Evolutionary conservation across 805 yeast genomes (phyloP), one percentile per base, ranked within the genome.

Genomic region (Brettanomyces anomalus): DNA sequence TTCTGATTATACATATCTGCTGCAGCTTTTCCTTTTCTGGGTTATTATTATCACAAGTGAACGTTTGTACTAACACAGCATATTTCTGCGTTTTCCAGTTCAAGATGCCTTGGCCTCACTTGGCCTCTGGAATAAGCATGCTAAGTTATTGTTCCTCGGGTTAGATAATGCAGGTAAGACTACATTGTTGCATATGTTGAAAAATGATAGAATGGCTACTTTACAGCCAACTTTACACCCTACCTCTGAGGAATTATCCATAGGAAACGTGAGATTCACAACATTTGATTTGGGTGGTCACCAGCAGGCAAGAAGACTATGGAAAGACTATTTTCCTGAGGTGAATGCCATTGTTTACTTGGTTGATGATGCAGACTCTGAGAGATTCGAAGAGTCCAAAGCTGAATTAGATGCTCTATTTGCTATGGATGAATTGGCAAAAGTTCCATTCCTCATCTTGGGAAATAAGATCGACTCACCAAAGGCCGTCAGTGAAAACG

Each of bases 291-390:
- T 93, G 55, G 99, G 99, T 67, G 99, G 99, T 36, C 99, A 93
- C 71, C 82, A 78, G 65, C 97, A 90, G 69, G 97, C 99, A 40
- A 89, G 99, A 70, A 87, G 98, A 69, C 79, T 93, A 61, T 93
- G 99, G 99, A 89, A 89, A 63, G 97, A 93, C 65, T 93, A 93
- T 66, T 93, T 93, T 82, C 99, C 99, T 46, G 99, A 93, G 69
- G 99, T 93, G 40, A 85, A 88, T 65, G 98, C 97, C 44, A 93
- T 93, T 53, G 97, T 93, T 28, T 93, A 85, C 65, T 72, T 93
- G 46, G 97, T 93, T 28, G 99, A 93, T 64, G 94, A 95, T 44
- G 97, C 97, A 43, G 98, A 93, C 62, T 81, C 93, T 33, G 95
- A 82, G 62, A 83, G 99, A 67, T 85, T 93, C 56, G 84, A 85